A percentile compares a stretch with the other conserved stretches of the same genome.
These are phyloP conservation scores for Talaromyces marneffei DNA, from an alignment of 2,329 filamentous ascomycete genomes.

Conservation along the genomic window DNA sequence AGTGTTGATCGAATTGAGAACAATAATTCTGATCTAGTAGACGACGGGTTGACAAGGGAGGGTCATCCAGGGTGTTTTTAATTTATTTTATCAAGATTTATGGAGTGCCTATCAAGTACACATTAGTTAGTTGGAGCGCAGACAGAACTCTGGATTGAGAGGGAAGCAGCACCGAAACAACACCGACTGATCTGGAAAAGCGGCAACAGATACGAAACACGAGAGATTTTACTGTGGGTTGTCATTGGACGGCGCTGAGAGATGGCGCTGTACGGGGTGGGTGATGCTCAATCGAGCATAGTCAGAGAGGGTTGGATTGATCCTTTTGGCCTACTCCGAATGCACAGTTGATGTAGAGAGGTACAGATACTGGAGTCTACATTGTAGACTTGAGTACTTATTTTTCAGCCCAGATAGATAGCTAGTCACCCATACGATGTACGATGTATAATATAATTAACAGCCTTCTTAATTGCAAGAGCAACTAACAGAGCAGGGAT, in stretches of 20 bases:
- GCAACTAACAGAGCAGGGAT: too few relatives aligned
- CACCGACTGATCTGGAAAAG: background rate
- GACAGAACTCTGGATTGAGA: background rate
- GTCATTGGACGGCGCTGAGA: background rate
- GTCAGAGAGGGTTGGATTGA: too few relatives aligned
- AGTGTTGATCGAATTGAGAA: background rate
- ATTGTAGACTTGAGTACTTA: background rate
- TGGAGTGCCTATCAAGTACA: background rate
- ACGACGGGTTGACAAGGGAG: background rate
- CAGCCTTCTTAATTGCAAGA: background rate
- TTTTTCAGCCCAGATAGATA: too few relatives aligned
- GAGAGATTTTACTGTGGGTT: background rate
- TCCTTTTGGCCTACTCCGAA: background rate
- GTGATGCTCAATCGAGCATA: background rate
- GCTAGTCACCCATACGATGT: background rate
- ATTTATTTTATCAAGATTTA: background rate
- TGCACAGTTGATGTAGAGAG: background rate
- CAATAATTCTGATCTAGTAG: background rate
- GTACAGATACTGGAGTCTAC: background rate
- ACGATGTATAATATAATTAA: too few relatives aligned
- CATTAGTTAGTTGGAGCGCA: background rate
- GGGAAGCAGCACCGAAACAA: background rate
- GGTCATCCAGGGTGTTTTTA: background rate
- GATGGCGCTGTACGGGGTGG: background rate
- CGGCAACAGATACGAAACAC: slow-evolving; percentile 4